Base-by-base conservation (phyloP, 495 filamentous ascomycete species). In the Amniculicola lignicola region DNA sequence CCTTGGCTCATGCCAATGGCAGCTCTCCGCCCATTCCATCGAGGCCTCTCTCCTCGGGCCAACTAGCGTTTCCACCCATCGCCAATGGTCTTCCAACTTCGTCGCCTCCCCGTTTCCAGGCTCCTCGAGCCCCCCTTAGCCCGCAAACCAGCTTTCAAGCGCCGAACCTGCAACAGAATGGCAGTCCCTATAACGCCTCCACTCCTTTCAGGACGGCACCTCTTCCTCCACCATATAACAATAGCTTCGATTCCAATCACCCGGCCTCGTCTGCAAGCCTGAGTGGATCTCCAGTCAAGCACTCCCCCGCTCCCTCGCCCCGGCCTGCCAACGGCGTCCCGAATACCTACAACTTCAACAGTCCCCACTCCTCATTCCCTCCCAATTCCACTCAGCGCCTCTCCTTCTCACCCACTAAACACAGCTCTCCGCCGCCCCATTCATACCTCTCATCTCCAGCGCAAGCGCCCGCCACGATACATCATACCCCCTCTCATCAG, bases 401-500 rank as follows among this genome's bases (percentile, higher is more conserved):
- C 3, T 61, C 57, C 9, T 61, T 50, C 33, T 64, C 64, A 1
- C 64, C 61, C n/a, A 55, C 55, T 0, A 64, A 58, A 22, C 58
- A 62, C 42, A 62, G 58, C 47, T 63, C 45, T 31, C 57, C 54
- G 3, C 47, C 41, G 27, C n/a, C n/a, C 58, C 50, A 50, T 51
- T 36, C 7, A 42, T 24, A 2, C 33, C 23, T 6, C 54, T 47
- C 0, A 51, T 53, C 31, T 55, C 57, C 4, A n/a, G n/a, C n/a
- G n/a, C n/a, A n/a, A n/a, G 46, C 49, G 10, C 58, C 58, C 7
- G 35, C 19, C 1, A 23, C 35, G 2, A 42, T 27, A 16, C 41
- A 41, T 72, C 29, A 36, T 15, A 24, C 47, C 15, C 40, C 75
- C 73, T 74, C 31, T 53, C 45, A 38, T 40, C 61, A 38, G 35